Base-by-base conservation (phyloP, 129 eudicot genomes). In the Chrysanthemum seticuspe region DNA sequence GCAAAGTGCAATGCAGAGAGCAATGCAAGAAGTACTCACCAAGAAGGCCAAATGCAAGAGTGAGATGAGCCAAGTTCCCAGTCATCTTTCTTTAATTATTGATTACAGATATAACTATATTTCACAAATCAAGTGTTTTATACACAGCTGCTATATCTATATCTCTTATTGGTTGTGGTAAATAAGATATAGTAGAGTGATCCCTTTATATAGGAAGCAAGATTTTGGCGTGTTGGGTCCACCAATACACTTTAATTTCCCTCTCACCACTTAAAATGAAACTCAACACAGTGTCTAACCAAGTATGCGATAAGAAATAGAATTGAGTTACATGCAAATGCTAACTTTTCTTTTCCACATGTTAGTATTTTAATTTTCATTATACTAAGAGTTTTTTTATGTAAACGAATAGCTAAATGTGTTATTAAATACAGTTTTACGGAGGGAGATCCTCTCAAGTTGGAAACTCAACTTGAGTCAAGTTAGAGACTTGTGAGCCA, bases 1-100 rank as follows among this genome's bases (percentile, higher is more conserved):
- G 8, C 13, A 18, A 8, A 56, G 9, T 7, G 3, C 19, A 55
- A 55, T 54, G 5, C 14, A 55, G 2, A 12, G 60, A 55, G 14
- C 60, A n/a, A 56, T 13, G 25, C 15, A 19, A n/a, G 61, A 13
- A 51, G 15, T 51, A 51, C 21, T 36, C 14, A 57, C 96, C 92
- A 57, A 87, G 90, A 61, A 89, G 80, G 40, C 92, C 92, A 78
- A 86, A 89, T 29, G 82, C 91, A 78, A 89, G 75, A 84, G 87
- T 73, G 87, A 74, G 81, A 12, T 88, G 82, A 73, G 68, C 71
- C 74, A 80, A 76, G 61, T 71, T 60, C 34, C 27, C 63, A 50
- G 60, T 65, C 81, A 81, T 81, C 53, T 71, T 51, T 44, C 63
- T 48, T 47, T 57, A n/a, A 15, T 27, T 60, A 27, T 27, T 54